Conservation (phyloP, 257 asterid species). For the Galeopsis tetrahit region DNA sequence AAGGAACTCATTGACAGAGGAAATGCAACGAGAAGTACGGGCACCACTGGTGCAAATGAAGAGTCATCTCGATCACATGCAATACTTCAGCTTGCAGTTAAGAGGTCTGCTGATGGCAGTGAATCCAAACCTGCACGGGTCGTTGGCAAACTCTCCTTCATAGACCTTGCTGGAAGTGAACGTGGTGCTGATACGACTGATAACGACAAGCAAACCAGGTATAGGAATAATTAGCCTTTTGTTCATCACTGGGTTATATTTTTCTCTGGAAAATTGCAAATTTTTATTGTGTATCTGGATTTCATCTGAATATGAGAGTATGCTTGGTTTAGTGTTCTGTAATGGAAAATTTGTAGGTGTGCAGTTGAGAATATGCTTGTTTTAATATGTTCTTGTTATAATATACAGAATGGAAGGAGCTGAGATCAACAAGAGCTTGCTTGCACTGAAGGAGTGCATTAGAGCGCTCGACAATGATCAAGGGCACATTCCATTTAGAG, state of each 20-base stretch:
- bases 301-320: no score
- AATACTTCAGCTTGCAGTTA: slow-evolving; percentile 90
- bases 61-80: slow-evolving; percentile 99
- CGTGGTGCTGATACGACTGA: slow-evolving; percentile 99
- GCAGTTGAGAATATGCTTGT: no score
- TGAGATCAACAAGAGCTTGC: slow-evolving; percentile 98
- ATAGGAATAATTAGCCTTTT: slow-evolving; percentile 14
- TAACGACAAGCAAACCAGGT: slow-evolving; percentile 98
- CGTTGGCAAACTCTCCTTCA: slow-evolving; percentile 97
- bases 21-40: slow-evolving; percentile 88
- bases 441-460: slow-evolving; percentile 96
- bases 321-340: no score
- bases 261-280: neutral
- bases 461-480: slow-evolving; percentile 99
- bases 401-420: slow-evolving; percentile 98
- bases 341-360: no score
- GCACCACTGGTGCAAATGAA: slow-evolving; percentile 99
- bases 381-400: neutral
- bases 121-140: slow-evolving; percentile 88
- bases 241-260: neutral
- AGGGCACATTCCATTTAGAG: slow-evolving; percentile 97
- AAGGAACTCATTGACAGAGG: slow-evolving; percentile 97
- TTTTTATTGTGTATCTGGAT: neutral
- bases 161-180: slow-evolving; percentile 99
- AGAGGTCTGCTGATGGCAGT: slow-evolving; percentile 85